Percentiles rank a stretch among this genome's conserved stretches.
Conservation (phyloP, 371 early-diverging fungal genomes). For the Zopfochytrium polystomum region DNA sequence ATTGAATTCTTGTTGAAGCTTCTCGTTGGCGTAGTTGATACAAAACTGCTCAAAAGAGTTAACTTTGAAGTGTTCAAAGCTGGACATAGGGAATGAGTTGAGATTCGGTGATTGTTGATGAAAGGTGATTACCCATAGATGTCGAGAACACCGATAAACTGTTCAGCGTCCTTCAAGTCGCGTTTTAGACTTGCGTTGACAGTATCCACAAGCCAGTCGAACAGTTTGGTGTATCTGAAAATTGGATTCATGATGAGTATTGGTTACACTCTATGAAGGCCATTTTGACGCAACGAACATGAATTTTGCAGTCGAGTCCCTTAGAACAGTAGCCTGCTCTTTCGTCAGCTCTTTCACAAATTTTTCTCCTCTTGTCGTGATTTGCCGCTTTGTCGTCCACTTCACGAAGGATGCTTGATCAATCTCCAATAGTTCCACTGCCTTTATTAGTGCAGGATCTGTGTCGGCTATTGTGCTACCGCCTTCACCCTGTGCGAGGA, state of each 20-base stretch:
- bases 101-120: constrained; percentile 99
- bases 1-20: constrained; percentile 73
- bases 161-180: constrained; percentile 34
- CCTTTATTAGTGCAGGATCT: constrained; percentile 65
- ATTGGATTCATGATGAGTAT: too few relatives aligned
- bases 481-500: constrained; percentile 67
- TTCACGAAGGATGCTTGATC: constrained; percentile 74
- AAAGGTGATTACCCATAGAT: constrained; percentile 96
- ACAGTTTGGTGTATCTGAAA: constrained; percentile 70
- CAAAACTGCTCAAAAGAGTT: too few relatives aligned
- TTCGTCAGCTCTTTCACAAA: constrained; percentile 74
- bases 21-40: constrained; percentile 86
- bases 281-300: too few relatives aligned
- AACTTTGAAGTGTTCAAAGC: too few relatives aligned
- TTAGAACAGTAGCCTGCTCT: constrained; percentile 74
- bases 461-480: constrained; percentile 63
- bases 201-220: constrained; percentile 88
- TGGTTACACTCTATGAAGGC: too few relatives aligned
- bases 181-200: constrained; percentile 78
- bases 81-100: too few relatives aligned
- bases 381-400: constrained; percentile 86
- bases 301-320: constrained; percentile 94
- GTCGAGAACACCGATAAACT: constrained; percentile 96
- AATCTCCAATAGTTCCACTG: constrained; percentile 70
- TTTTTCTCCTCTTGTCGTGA: constrained; percentile 75